A percentile compares a stretch with the other conserved stretches of the same genome.
Conservation (phyloP, 306 rosid species). For the Ormosia semicastrata region DNA sequence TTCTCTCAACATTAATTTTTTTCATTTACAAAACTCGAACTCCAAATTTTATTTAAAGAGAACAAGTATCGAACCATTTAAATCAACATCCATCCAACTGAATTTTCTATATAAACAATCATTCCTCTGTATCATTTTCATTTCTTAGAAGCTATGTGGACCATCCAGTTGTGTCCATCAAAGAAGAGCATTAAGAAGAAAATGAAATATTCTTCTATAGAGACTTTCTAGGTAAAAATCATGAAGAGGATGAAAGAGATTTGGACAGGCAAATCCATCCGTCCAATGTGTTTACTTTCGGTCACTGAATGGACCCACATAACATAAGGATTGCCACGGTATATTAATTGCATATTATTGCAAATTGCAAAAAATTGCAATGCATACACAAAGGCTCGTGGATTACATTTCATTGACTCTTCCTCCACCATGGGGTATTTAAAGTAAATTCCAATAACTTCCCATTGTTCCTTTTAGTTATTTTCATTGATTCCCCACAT, state of each 20-base stretch:
- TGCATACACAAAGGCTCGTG: neutral
- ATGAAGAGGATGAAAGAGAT: slow-evolving; percentile 50
- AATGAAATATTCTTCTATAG: slow-evolving; percentile 67
- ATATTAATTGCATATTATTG: neutral
- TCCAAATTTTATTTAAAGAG: too few relatives aligned
- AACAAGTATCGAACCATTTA: too few relatives aligned
- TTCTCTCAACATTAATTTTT: too few relatives aligned
- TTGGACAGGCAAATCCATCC: slow-evolving; percentile 23
- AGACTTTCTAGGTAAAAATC: slow-evolving; percentile 46
- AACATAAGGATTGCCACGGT: neutral
- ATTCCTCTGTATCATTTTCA: slow-evolving; percentile 48
- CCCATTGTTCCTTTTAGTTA: neutral
- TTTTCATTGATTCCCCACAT: slow-evolving; percentile 34
- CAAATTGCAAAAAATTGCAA: neutral
- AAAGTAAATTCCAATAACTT: slow-evolving; percentile 19
- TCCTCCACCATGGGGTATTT: slow-evolving; percentile 7
- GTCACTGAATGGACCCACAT: slow-evolving; percentile 5
- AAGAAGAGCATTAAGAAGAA: slow-evolving; percentile 59
- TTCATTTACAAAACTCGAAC: too few relatives aligned
- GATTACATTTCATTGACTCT: neutral
- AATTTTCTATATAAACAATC: slow-evolving; percentile 34
- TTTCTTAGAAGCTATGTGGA: slow-evolving; percentile 36
- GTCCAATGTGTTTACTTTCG: slow-evolving; percentile 30
- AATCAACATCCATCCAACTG: neutral
- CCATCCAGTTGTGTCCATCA: slow-evolving; percentile 74